These are phyloP conservation scores for Phascolomyces articulosus DNA, from an alignment of 371 early-diverging fungal genomes.

Conservation along the genomic window DNA sequence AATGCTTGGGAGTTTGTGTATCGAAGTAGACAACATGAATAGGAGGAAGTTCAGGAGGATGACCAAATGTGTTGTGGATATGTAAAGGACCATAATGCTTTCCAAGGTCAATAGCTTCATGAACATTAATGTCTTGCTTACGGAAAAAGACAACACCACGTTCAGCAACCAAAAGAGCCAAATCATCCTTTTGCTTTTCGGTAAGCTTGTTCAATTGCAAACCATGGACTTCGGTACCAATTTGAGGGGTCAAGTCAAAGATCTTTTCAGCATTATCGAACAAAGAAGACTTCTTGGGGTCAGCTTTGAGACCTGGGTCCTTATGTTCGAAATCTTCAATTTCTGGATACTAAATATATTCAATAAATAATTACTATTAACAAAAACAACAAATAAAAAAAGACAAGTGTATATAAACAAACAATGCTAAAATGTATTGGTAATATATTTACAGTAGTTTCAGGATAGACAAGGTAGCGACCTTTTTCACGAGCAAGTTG, in stretches of 20 bases:
- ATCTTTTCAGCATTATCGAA: slow-evolving; percentile 59
- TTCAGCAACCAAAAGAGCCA: slow-evolving; percentile 61
- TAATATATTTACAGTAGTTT: slow-evolving; percentile 29
- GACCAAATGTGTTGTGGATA: slow-evolving; percentile 53
- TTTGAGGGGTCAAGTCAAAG: slow-evolving; percentile 62
- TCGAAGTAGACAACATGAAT: slow-evolving; percentile 27
- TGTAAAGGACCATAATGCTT: slow-evolving; percentile 58
- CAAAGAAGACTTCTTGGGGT: slow-evolving; percentile 64
- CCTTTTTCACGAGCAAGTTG: slow-evolving; percentile 42
- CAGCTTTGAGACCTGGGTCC: slow-evolving; percentile 54
- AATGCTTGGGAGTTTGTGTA: slow-evolving; percentile 46
- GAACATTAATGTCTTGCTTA: slow-evolving; percentile 57
- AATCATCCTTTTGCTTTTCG: slow-evolving; percentile 60
- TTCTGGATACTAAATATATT: slow-evolving; percentile 41
- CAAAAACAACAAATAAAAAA: background rate
- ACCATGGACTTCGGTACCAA: slow-evolving; percentile 74
- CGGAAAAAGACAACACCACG: slow-evolving; percentile 70
- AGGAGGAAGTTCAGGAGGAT: slow-evolving; percentile 28
- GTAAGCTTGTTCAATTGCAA: slow-evolving; percentile 52
- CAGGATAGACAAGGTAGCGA: slow-evolving; percentile 39
- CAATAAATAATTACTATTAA: background rate
- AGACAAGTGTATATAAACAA: too few relatives aligned
- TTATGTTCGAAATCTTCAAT: slow-evolving; percentile 37
- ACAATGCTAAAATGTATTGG: background rate
- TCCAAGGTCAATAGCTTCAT: slow-evolving; percentile 58